A percentile compares a stretch with the other conserved stretches of the same genome.
Conservation (phyloP, 2,329 filamentous ascomycete genomes). For the Pseudogymnoascus sp. region DNA sequence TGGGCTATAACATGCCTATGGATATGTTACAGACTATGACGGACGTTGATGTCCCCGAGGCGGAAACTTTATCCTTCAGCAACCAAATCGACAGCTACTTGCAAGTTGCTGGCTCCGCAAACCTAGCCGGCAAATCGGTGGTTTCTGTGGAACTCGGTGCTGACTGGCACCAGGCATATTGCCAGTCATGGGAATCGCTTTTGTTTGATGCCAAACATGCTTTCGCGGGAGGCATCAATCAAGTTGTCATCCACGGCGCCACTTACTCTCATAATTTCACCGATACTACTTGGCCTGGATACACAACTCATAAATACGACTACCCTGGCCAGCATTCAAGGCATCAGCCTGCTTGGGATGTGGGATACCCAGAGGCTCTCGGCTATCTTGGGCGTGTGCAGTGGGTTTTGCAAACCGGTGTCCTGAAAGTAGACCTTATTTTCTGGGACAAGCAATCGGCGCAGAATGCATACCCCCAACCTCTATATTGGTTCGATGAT, state of each 20-base stretch:
- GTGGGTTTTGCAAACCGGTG: constrained; percentile 32
- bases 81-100: constrained; percentile 33
- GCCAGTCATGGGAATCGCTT: constrained; percentile 23
- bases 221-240: constrained; percentile 35
- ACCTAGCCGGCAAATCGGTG: constrained; percentile 31
- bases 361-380: not conserved
- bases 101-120: constrained; percentile 33
- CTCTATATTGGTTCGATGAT: not conserved
- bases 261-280: constrained; percentile 34
- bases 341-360: constrained; percentile 32
- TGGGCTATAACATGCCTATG: constrained; percentile 35
- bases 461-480: not conserved
- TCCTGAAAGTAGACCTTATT: constrained; percentile 34
- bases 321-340: constrained; percentile 35
- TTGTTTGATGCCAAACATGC: constrained; percentile 32
- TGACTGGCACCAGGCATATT: constrained; percentile 20
- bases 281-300: constrained; percentile 43
- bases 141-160: constrained; percentile 35
- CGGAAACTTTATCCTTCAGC: constrained; percentile 32
- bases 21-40: constrained; percentile 35
- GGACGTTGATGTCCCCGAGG: constrained; percentile 33
- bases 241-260: constrained; percentile 37
- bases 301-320: constrained; percentile 35
- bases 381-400: constrained; percentile 33
- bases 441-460: constrained; percentile 30